These are phyloP conservation scores for Silene uniflora DNA, from an alignment of 148 eudicot genomes.

Conservation along the genomic window DNA sequence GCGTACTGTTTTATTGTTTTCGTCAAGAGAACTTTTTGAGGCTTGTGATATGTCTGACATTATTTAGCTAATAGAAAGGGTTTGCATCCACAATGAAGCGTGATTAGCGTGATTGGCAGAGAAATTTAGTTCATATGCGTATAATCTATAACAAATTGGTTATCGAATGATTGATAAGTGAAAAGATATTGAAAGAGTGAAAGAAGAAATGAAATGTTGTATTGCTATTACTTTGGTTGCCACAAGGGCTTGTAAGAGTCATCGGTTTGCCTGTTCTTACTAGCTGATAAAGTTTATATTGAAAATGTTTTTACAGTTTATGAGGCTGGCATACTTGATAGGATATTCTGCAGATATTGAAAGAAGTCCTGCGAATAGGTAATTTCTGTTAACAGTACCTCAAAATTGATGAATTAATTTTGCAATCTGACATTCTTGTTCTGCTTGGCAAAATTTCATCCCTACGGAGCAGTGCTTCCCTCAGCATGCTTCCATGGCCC, in stretches of 20 bases:
- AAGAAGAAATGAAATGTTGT: not conserved
- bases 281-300: not conserved
- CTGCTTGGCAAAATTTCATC: slow-evolving; percentile 9
- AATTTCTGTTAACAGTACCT: slow-evolving; percentile 3
- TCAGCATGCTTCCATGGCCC: slow-evolving; percentile 98
- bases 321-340: slow-evolving; percentile 92
- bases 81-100: not conserved
- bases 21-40: not conserved
- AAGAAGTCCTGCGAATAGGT: slow-evolving; percentile 97
- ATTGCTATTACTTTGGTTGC: not conserved
- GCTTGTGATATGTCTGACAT: not conserved
- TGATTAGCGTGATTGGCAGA: not conserved
- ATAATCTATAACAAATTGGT: not conserved
- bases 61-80: not conserved
- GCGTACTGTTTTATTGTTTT: not conserved
- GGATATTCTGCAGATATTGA: slow-evolving; percentile 84
- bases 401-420: not conserved
- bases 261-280: slow-evolving; percentile 2
- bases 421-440: slow-evolving; percentile 6
- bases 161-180: not conserved
- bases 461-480: slow-evolving; percentile 59
- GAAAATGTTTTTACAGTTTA: slow-evolving; percentile 57
- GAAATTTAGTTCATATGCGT: not conserved
- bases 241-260: not conserved
- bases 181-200: not conserved